Conservation (phyloP, 768 basidiomycete species). For the Lactifluus piperatus region DNA sequence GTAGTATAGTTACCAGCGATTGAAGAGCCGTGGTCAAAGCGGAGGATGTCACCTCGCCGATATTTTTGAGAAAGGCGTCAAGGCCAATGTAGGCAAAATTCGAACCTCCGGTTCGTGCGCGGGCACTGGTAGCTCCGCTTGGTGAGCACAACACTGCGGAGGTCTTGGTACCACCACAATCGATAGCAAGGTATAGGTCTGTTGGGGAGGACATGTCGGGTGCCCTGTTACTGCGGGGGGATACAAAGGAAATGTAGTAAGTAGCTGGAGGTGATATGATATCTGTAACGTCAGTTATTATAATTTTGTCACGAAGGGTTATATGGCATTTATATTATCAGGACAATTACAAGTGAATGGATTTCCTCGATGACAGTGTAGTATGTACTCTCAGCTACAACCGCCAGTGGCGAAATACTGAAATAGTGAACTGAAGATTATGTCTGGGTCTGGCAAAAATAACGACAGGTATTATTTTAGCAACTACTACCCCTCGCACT, state of each 20-base stretch:
- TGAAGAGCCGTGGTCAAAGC: slow-evolving; percentile 34
- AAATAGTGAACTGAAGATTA: too few species aligned
- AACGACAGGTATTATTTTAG: too few species aligned
- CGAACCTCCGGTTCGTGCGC: slow-evolving; percentile 67
- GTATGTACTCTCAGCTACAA: too few species aligned
- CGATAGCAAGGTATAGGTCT: slow-evolving; percentile 62
- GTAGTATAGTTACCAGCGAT: not conserved
- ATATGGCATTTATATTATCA: too few species aligned
- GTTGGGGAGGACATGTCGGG: slow-evolving; percentile 34
- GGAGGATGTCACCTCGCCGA: slow-evolving; percentile 41
- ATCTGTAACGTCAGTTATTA: too few species aligned
- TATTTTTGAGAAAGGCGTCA: slow-evolving; percentile 46
- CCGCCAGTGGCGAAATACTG: too few species aligned
- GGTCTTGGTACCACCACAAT: slow-evolving; percentile 89
- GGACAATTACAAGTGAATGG: too few species aligned
- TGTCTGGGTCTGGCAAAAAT: too few species aligned
- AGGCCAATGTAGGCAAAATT: slow-evolving; percentile 76
- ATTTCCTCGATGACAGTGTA: too few species aligned
- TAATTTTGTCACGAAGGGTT: too few species aligned
- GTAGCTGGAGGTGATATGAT: too few species aligned
- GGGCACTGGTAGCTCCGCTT: slow-evolving; percentile 52
- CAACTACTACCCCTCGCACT: too few species aligned
- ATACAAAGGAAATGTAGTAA: not conserved
- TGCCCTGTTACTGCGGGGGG: not conserved
- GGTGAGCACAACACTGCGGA: slow-evolving; percentile 57